Conservation (phyloP, 305 asterid species). For the Fraxinus platypoda region DNA sequence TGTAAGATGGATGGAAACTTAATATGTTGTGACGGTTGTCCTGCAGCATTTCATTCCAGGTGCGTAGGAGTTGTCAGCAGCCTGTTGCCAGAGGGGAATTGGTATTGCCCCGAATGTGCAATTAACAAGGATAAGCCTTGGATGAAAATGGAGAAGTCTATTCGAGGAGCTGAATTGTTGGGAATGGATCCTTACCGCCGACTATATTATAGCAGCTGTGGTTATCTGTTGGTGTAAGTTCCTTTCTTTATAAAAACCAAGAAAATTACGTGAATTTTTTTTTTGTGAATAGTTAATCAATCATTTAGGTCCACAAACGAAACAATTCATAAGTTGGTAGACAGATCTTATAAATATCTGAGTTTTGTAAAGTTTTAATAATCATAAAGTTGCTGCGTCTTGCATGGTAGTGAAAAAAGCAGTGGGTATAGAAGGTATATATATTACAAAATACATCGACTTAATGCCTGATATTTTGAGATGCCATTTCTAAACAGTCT, state of each 20-base stretch:
- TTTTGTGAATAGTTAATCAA: conserved; percentile 14
- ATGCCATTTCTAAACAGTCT: neutral
- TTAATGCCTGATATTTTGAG: conserved; percentile 8
- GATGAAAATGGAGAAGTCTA: conserved; percentile 56
- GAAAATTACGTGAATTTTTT: conserved; percentile 12
- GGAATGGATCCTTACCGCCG: conserved; percentile 79
- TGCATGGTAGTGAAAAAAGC: neutral
- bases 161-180: conserved; percentile 74
- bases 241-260: conserved; percentile 22
- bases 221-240: conserved; percentile 91
- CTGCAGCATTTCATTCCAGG: conserved; percentile 89
- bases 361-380: conserved; percentile 8
- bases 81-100: conserved; percentile 94
- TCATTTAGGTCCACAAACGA: conserved; percentile 4
- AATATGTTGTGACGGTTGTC: conserved; percentile 98
- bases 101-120: conserved; percentile 94
- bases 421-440: conserved; percentile 13
- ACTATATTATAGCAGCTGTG: conserved; percentile 71
- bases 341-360: conserved; percentile 12
- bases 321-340: conserved; percentile 3
- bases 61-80: conserved; percentile 82
- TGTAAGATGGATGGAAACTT: conserved; percentile 93
- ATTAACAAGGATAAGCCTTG: conserved; percentile 66
- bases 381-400: conserved; percentile 1
- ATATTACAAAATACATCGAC: neutral